phyloP scores from a whole-genome alignment of 2,329 filamentous ascomycete species.

The Trichoderma arundinaceum region DNA sequence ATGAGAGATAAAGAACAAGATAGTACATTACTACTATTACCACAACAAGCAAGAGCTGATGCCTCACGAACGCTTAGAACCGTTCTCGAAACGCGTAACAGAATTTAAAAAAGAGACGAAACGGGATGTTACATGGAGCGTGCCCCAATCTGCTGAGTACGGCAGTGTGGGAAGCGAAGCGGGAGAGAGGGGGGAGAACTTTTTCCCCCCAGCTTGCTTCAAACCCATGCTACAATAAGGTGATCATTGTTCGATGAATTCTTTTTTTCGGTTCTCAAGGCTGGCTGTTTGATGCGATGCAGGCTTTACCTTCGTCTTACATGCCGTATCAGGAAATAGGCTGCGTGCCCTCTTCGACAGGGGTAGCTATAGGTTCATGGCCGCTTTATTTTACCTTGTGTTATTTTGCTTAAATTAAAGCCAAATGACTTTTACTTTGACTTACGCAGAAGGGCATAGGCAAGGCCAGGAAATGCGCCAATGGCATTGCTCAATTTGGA shows the following conservation, averaged over 20 bases:
- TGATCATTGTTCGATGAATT: conserved; percentile 10
- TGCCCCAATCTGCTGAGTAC: conserved; percentile 13
- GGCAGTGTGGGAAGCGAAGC: background rate
- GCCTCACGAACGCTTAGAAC: background rate
- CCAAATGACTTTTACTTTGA: background rate
- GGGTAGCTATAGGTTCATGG: background rate
- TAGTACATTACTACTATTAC: background rate
- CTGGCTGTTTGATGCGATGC: conserved; percentile 4
- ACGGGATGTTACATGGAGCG: conserved; percentile 1
- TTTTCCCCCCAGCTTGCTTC: background rate
- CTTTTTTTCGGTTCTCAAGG: background rate
- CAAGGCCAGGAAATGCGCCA: background rate
- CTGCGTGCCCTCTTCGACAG: conserved; percentile 5
- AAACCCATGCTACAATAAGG: conserved; percentile 14
- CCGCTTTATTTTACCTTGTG: background rate
- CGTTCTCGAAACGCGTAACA: conserved; percentile 12
- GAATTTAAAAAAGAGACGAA: background rate
- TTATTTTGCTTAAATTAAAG: background rate
- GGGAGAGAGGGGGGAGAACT: background rate
- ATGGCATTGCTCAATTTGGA: conserved; percentile 12
- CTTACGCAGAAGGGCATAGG: conserved; percentile 22
- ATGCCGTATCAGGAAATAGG: conserved; percentile 15
- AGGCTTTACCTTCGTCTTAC: conserved; percentile 5
- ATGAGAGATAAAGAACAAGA: background rate
- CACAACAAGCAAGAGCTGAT: background rate